Percentiles rank a stretch among this genome's conserved stretches.
phyloP scores from a whole-genome alignment of 2,329 filamentous ascomycete genomes.

The Alternaria solani region DNA sequence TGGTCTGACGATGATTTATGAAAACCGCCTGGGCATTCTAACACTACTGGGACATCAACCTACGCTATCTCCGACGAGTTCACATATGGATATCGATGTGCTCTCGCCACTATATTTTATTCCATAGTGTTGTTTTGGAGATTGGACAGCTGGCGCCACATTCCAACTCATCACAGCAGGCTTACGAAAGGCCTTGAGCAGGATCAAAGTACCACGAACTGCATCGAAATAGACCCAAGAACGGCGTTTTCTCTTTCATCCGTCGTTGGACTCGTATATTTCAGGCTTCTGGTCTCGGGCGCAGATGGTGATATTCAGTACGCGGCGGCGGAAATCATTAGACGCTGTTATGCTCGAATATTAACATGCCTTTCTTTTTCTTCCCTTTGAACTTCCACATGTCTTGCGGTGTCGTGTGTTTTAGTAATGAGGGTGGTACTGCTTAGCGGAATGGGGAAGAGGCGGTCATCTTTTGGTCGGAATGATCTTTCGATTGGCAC shows the following conservation, averaged over 20 bases:
- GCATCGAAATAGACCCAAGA: not conserved
- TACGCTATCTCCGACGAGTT: not conserved
- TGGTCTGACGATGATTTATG: not conserved
- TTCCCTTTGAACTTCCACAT: no score
- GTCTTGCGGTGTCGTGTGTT: not conserved
- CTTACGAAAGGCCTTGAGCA: not conserved
- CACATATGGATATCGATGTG: not conserved
- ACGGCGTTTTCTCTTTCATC: not conserved
- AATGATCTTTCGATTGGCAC: not conserved
- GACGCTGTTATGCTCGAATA: no score
- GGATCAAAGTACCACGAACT: not conserved
- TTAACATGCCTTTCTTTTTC: no score
- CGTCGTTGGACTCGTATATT: not conserved
- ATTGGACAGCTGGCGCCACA: not conserved
- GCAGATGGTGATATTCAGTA: not conserved
- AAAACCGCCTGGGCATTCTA: not conserved
- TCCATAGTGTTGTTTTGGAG: not conserved
- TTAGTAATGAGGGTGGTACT: not conserved
- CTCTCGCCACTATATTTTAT: not conserved
- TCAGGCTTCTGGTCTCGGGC: not conserved
- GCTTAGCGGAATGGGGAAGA: not conserved
- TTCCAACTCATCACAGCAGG: not conserved
- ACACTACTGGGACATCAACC: not conserved
- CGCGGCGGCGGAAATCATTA: fast-evolving
- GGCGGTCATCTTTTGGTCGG: not conserved